Evolutionary conservation across 495 filamentous ascomycete genomes (phyloP), one percentile per base, ranked within the genome.

Genomic region (Evernia prunastri): DNA sequence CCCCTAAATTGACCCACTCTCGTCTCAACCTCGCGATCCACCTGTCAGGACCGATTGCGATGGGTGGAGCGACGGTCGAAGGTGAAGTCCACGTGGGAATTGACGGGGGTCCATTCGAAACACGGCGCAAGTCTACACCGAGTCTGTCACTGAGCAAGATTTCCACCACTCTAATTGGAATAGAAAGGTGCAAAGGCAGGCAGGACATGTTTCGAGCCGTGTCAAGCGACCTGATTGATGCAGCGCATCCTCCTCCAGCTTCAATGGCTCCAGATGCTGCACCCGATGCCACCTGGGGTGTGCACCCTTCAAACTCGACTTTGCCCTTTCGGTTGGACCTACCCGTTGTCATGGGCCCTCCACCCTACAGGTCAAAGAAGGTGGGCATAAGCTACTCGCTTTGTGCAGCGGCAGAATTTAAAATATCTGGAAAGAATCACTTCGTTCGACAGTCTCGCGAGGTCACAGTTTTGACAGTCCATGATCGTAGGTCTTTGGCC

Each of bases 311-410:
- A 0, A 69, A 68, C 11, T 74, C 75, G 7, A 68, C 73, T 53
- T 58, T 84, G 25, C 80, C 81, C 4, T 85, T 85, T 64, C 72
- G 77, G 25, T 53, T 85, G 37, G 80, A 79, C 60, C 70, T 85
- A 35, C 83, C 83, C 3, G 70, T 83, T 4, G 76, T 81, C 59
- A 76, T 83, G 56, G 81, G 82, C 11, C 82, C 83, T 40, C 77
- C 80, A 23, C 82, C 82, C 15, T 84, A 82, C 64, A 65, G 75
- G 25, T 84, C 80, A 11, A 79, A 76, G 59, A 74, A 77, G 62
- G 81, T 77, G 33, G 74, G 74, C 53, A 83, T 85, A 45, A 72
- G 78, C 62, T 85, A 83, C 57, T 63, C 80, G 47, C 73, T 85
- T 2, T 71, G 70, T 59, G 69, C 71, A 11, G 75, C 75, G 11